Evolutionary conservation across 495 filamentous ascomycete species (phyloP).

Genomic region (Daldinia bambusicola): DNA sequence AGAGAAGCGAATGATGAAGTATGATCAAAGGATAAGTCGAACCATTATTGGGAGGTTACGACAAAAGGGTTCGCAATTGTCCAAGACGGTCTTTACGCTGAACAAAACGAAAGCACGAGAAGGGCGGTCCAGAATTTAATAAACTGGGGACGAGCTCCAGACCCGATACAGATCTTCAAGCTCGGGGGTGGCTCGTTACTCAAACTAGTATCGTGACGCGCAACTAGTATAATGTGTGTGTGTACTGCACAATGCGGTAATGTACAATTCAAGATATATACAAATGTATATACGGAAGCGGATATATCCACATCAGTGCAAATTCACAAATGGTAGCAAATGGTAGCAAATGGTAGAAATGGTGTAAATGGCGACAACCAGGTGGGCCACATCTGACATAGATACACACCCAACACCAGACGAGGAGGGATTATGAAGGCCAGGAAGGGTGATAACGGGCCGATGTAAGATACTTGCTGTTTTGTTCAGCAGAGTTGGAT

Average conservation of each 20-base stretch:
- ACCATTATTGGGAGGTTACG: slow-evolving; percentile 25
- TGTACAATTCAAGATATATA: slow-evolving; percentile 22
- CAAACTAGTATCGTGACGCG: slow-evolving; percentile 37
- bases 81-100: neutral
- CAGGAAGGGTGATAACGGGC: slow-evolving; percentile 36
- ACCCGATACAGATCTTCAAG: slow-evolving; percentile 33
- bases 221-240: slow-evolving; percentile 7
- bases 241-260: slow-evolving; percentile 5
- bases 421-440: slow-evolving; percentile 2
- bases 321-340: slow-evolving; percentile 32
- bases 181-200: slow-evolving; percentile 29
- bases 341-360: no score
- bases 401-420: slow-evolving; percentile 17
- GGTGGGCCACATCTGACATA: slow-evolving; percentile 29
- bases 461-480: slow-evolving; percentile 37
- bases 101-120: slow-evolving; percentile 38
- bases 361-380: slow-evolving; percentile 36
- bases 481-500: slow-evolving; percentile 24
- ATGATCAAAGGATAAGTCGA: slow-evolving; percentile 32
- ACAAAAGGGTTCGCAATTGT: slow-evolving; percentile 18
- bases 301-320: slow-evolving; percentile 18
- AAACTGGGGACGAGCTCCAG: slow-evolving; percentile 39
- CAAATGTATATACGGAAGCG: slow-evolving; percentile 1
- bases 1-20: slow-evolving; percentile 30
- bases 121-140: slow-evolving; percentile 48